Evolutionary conservation across 768 basidiomycete species (phyloP).

Genomic region (Russula olivacea): DNA sequence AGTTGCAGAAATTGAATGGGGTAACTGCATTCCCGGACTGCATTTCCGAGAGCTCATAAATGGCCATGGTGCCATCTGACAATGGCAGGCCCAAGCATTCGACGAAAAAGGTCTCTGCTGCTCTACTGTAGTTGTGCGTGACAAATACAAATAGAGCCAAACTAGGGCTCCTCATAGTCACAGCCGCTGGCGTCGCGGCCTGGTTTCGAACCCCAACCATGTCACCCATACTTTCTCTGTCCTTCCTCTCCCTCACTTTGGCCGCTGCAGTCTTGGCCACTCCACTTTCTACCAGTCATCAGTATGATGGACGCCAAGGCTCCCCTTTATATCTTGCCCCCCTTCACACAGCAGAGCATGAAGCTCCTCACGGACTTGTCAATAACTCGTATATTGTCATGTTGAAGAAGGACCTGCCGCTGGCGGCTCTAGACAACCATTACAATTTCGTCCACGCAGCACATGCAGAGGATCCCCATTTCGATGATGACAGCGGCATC

Average conservation of each 20-base stretch:
- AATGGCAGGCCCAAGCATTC: too few species aligned
- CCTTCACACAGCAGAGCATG: conserved; percentile 39
- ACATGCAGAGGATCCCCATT: conserved; percentile 51
- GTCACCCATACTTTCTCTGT: conserved; percentile 22
- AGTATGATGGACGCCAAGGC: conserved; percentile 33
- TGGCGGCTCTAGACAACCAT: conserved; percentile 62
- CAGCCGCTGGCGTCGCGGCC: not conserved
- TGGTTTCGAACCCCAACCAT: conserved; percentile 32
- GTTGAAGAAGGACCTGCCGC: conserved; percentile 64
- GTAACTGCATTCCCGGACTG: not conserved
- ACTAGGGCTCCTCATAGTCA: not conserved
- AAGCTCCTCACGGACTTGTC: conserved; percentile 65
- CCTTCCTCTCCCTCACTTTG: conserved; percentile 33
- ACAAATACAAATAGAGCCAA: conserved; percentile 21
- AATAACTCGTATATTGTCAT: conserved; percentile 95
- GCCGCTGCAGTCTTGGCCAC: conserved; percentile 38
- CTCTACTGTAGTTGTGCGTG: not conserved
- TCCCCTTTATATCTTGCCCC: conserved; percentile 55
- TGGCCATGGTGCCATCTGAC: not conserved
- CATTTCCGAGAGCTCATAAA: not conserved
- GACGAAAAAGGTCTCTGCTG: too few species aligned
- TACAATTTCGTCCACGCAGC: conserved; percentile 66
- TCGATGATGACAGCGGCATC: conserved; percentile 50
- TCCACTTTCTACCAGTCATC: conserved; percentile 42
- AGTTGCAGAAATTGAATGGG: not conserved